phyloP scores from a whole-genome alignment of 768 basidiomycete species.

The Trametes cinnabarina region DNA sequence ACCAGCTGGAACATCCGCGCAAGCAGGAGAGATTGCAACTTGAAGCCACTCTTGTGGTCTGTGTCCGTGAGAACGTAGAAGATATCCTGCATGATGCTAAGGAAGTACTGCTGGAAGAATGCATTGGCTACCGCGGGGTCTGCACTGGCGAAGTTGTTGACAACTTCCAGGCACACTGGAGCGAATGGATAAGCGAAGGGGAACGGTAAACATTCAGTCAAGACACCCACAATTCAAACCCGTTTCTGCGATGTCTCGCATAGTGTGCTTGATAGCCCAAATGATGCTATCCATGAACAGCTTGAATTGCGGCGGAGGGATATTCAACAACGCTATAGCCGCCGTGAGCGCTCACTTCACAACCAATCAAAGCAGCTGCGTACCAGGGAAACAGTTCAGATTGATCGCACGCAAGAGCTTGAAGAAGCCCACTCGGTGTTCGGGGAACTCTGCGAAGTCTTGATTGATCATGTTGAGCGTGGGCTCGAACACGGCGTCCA shows the following conservation, averaged over 20 bases:
- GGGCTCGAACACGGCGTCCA: conserved; percentile 96
- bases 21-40: conserved; percentile 89
- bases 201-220: too few relatives aligned
- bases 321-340: conserved; percentile 66
- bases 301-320: conserved; percentile 94
- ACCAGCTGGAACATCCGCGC: conserved; percentile 93
- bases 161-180: conserved; percentile 85
- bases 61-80: conserved; percentile 98
- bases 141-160: conserved; percentile 90
- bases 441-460: conserved; percentile 98
- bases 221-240: conserved; percentile 65
- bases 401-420: conserved; percentile 92
- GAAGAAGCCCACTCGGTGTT: conserved; percentile 97
- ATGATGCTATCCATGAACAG: conserved; percentile 97
- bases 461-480: conserved; percentile 99
- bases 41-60: conserved; percentile 99
- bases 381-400: conserved; percentile 92
- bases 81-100: conserved; percentile 90
- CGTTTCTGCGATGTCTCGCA: conserved; percentile 96
- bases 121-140: conserved; percentile 78
- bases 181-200: background rate
- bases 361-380: conserved; percentile 18
- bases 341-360: background rate
- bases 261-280: conserved; percentile 99
- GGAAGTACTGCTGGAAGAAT: conserved; percentile 96